Evolutionary conservation across 495 filamentous ascomycete species (phyloP).

Genomic region (Astrocystis sublimbata): DNA sequence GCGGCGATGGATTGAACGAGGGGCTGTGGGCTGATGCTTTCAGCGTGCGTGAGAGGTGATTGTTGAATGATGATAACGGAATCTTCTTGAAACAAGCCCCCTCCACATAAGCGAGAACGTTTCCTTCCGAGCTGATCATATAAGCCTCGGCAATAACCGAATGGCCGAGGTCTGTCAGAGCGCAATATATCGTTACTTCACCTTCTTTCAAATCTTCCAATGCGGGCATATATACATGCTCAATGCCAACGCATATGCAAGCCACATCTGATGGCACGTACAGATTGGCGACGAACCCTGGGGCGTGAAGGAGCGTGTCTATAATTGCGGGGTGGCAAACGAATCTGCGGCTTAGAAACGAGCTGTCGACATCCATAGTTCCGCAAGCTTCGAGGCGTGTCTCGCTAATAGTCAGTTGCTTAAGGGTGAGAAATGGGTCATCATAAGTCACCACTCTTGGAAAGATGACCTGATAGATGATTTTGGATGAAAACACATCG

Average conservation of each 20-base stretch:
- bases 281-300: conserved; percentile 57
- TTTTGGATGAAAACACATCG: conserved; percentile 50
- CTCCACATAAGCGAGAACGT: conserved; percentile 14
- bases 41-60: background rate
- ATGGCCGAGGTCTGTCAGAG: conserved; percentile 14
- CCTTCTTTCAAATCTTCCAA: background rate
- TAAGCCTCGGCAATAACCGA: conserved; percentile 20
- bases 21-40: background rate
- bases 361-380: conserved; percentile 50
- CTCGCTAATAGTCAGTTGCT: conserved; percentile 60
- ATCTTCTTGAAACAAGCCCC: conserved; percentile 21
- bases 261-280: conserved; percentile 14
- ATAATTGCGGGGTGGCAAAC: conserved; percentile 59
- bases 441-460: conserved; percentile 56
- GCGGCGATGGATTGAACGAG: background rate
- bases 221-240: conserved; percentile 11
- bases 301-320: conserved; percentile 51
- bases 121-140: conserved; percentile 18
- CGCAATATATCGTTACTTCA: conserved; percentile 19
- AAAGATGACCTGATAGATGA: conserved; percentile 60
- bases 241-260: conserved; percentile 22
- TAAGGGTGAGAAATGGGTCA: conserved; percentile 54
- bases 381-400: conserved; percentile 58
- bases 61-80: background rate
- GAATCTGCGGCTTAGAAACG: conserved; percentile 48